phyloP scores from a whole-genome alignment of 75 land plant species.

The Cupressus sempervirens region DNA sequence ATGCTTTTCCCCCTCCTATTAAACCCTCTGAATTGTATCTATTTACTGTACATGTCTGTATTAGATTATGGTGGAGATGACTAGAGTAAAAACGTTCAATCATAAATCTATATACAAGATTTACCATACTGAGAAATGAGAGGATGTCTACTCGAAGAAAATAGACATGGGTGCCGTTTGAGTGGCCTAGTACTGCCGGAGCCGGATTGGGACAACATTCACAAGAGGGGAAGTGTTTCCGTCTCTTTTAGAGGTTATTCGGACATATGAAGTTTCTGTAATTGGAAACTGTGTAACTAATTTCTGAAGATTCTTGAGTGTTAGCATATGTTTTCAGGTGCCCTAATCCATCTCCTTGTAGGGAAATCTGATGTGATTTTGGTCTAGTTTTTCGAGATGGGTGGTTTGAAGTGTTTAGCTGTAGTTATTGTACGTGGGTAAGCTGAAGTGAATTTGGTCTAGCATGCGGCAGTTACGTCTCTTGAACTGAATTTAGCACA shows the following conservation, averaged over 20 bases:
- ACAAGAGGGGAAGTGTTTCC: neutral
- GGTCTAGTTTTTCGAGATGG: neutral
- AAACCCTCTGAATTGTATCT: neutral
- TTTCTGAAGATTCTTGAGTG: neutral
- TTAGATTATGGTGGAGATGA: neutral
- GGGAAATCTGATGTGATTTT: neutral
- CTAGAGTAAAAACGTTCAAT: neutral
- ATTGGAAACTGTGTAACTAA: neutral
- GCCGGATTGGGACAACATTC: neutral
- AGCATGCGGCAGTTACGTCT: neutral
- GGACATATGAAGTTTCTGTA: neutral
- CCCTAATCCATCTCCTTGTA: neutral
- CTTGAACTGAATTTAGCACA: neutral
- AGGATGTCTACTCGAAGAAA: neutral
- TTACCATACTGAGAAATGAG: neutral
- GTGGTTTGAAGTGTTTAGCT: neutral
- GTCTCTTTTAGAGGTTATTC: neutral
- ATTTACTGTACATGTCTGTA: neutral
- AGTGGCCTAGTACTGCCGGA: neutral
- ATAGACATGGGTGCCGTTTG: neutral
- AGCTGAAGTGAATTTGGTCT: neutral
- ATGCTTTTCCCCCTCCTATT: slow-evolving; percentile 8
- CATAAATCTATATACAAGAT: neutral
- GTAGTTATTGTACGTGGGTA: neutral
- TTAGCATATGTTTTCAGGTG: neutral